A percentile compares a stretch with the other conserved stretches of the same genome.
phyloP scores from a whole-genome alignment of 495 filamentous ascomycete species.

The Penicillium coffeae region DNA sequence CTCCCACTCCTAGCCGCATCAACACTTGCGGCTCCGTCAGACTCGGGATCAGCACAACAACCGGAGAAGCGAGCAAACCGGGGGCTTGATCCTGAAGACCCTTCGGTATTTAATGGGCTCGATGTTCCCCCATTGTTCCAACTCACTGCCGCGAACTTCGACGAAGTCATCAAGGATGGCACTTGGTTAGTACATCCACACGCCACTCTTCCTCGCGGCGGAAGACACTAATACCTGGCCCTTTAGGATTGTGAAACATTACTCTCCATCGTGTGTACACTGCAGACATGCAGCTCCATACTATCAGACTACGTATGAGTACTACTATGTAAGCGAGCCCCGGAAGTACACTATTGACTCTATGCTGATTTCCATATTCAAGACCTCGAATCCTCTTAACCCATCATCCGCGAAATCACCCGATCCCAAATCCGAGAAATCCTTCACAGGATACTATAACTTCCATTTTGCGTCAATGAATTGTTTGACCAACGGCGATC shows the following conservation, averaged over 20 bases:
- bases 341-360: neutral
- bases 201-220: neutral
- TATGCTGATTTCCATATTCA: neutral
- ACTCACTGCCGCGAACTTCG: constrained; percentile 52
- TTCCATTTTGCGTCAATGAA: constrained; percentile 85
- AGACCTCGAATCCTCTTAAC: constrained; percentile 71
- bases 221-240: constrained; percentile 14
- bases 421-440: constrained; percentile 52
- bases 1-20: constrained; percentile 40
- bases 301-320: constrained; percentile 93
- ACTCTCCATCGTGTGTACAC: constrained; percentile 74
- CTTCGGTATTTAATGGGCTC: constrained; percentile 75
- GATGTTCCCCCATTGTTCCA: constrained; percentile 71
- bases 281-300: constrained; percentile 76
- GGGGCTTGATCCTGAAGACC: constrained; percentile 16
- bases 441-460: constrained; percentile 73
- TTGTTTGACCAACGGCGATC: constrained; percentile 73
- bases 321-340: constrained; percentile 61
- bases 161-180: constrained; percentile 57
- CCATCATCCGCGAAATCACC: constrained; percentile 39
- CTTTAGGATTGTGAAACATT: constrained; percentile 69
- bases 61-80: constrained; percentile 26
- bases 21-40: constrained; percentile 31
- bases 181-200: constrained; percentile 48
- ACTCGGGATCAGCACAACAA: constrained; percentile 14